Base-by-base conservation (phyloP, 176 grass and related monocot genomes). In the Raddia distichophylla region DNA sequence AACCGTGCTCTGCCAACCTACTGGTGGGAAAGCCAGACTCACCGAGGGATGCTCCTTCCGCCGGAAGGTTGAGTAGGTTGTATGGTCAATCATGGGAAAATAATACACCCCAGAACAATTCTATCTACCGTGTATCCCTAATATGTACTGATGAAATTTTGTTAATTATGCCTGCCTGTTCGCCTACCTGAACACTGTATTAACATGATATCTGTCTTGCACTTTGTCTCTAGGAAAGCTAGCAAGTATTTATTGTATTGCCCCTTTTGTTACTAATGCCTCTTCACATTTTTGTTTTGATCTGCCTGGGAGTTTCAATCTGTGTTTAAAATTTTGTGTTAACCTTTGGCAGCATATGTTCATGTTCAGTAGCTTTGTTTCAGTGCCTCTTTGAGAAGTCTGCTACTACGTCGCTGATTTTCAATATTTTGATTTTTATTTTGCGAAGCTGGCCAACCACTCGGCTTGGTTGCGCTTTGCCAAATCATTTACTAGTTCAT, bases 1-100 rank as follows among this genome's bases (percentile, higher is more conserved):
- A 42, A 82, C 86, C 2, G 86, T 92, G 8, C 79, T 92, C 11
- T 92, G 90, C 86, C 90, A 92, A 69, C 90, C 86, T 14, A 92
- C 90, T 5, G 86, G 86, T 19, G 90, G 90, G 1, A 86, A 89
- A 67, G 90, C 90, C 22, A 84, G 90, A 42, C 86, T 92, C 69
- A 92, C 90, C 0, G 86, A 92, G 78, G 90, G 90, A 55, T 92
- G 86, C 79, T 92, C 90, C 16, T 92, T 92, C 90, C 83, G 86
- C 6, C 78, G 86, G 56, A 92, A 92, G 90, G 57, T 63, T 0
- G 90, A 89, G 54, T 89, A 79, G 68, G 37, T 43, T 6, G 2
- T 47, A 6, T 17, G 40, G 2, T 3, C 3, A 11, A 2, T 15
- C n/a, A 13, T 6, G 17, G 60, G 37, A 17, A 18, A n/a, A 78